Conservation (phyloP, 768 basidiomycete genomes). For the Rhodosporidiobolus odoratus region DNA sequence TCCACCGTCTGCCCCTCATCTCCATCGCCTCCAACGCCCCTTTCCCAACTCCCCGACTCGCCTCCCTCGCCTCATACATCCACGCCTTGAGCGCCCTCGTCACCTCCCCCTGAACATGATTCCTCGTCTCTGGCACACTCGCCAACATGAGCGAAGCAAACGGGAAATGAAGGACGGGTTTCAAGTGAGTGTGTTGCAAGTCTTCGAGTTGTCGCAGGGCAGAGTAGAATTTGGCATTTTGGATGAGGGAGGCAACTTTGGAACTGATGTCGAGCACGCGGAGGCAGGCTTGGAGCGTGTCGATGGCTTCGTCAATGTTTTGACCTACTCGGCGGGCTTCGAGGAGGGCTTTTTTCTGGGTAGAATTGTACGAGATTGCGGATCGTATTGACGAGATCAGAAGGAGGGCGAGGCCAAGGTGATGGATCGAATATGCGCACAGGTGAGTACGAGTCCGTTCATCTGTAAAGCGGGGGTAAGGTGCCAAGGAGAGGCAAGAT, state of each 20-base stretch:
- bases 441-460: no score
- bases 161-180: conserved; percentile 82
- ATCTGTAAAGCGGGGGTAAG: no score
- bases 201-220: conserved; percentile 87
- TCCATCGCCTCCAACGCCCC: conserved; percentile 90
- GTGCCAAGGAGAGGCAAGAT: not conserved
- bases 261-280: conserved; percentile 87
- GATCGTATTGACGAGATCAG: not conserved
- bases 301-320: conserved; percentile 94
- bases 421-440: no score
- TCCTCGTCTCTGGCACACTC: conserved; percentile 81
- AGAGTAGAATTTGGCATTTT: conserved; percentile 91
- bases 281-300: conserved; percentile 85
- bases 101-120: conserved; percentile 85
- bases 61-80: conserved; percentile 88
- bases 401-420: not conserved
- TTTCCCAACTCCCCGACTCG: conserved; percentile 75
- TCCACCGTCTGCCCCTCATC: conserved; percentile 65
- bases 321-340: conserved; percentile 87
- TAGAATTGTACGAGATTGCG: not conserved
- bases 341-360: conserved; percentile 69
- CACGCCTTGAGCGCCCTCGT: conserved; percentile 94
- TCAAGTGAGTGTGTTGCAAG: conserved; percentile 70
- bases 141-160: conserved; percentile 87
- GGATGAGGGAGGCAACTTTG: conserved; percentile 86